Evolutionary conservation across 164 flowering plant species (phyloP), one percentile per base, ranked within the genome.

Genomic region (Umbilicus rupestris): DNA sequence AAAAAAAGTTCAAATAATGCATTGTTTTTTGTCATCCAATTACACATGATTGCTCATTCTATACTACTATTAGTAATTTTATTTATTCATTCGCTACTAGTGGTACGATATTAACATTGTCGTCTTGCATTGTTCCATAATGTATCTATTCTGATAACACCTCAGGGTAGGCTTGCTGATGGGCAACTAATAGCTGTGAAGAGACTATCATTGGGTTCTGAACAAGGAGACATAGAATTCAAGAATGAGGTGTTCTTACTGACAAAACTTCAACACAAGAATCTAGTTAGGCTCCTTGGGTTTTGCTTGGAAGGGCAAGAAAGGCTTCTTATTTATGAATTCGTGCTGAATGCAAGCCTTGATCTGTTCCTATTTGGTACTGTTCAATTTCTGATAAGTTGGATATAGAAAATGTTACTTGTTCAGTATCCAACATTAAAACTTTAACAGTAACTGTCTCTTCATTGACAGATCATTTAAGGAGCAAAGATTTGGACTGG

Each of bases 351-450:
- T 64, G 67, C 45, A 59, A 82, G 85, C 67, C 75, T 82, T 16
- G 86, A 80, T 64, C 20, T 50, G 37, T 66, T 73, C 66, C 64
- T 79, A 8, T 79, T 79, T 57, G 79, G 85, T 81, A n/a, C n/a
- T n/a, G n/a, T n/a, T n/a, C n/a, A n/a, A n/a, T n/a, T n/a, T n/a
- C n/a, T n/a, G n/a, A n/a, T n/a, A n/a, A n/a, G n/a, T n/a, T n/a
- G n/a, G n/a, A n/a, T n/a, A n/a, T n/a, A n/a, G n/a, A n/a, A n/a
- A n/a, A n/a, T n/a, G n/a, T n/a, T n/a, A n/a, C n/a, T n/a, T n/a
- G n/a, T n/a, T n/a, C n/a, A n/a, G n/a, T n/a, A 24, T 52, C 1
- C 44, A n/a, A n/a, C n/a, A n/a, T n/a, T n/a, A n/a, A n/a, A n/a
- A n/a, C n/a, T n/a, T n/a, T n/a, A n/a, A n/a, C n/a, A n/a, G n/a